Conservation (phyloP, 1,139 yeast genomes). For the Trichomonascaceae sp. region DNA sequence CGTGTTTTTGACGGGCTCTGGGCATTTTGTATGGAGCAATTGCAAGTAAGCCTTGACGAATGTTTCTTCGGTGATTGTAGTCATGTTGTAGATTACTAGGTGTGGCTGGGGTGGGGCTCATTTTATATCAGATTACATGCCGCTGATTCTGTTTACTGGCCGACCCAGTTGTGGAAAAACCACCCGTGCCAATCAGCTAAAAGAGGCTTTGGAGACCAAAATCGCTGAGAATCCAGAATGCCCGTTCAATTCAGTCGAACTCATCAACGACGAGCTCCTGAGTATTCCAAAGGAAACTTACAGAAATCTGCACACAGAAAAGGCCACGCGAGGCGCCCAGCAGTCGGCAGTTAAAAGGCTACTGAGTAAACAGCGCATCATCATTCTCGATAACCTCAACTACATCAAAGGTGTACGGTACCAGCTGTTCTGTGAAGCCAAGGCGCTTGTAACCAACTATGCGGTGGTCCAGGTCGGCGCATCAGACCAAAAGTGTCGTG, state of each 20-base stretch:
- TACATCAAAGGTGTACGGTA: constrained; percentile 94
- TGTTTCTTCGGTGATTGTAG: constrained; percentile 6
- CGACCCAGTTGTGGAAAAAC: constrained; percentile 80
- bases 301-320: constrained; percentile 40
- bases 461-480: constrained; percentile 72
- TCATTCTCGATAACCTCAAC: constrained; percentile 71
- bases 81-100: background rate
- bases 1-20: too few species aligned
- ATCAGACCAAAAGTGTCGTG: constrained; percentile 45
- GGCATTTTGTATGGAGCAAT: constrained; percentile 6
- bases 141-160: constrained; percentile 42
- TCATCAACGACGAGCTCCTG: constrained; percentile 66
- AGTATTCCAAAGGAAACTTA: constrained; percentile 63
- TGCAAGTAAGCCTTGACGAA: constrained; percentile 8
- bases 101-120: background rate
- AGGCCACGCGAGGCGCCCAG: constrained; percentile 70
- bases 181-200: constrained; percentile 50
- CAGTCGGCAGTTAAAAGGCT: constrained; percentile 83
- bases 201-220: constrained; percentile 33
- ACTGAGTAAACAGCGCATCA: constrained; percentile 53
- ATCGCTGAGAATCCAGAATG: constrained; percentile 32
- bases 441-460: constrained; percentile 67
- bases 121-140: background rate
- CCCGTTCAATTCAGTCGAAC: constrained; percentile 48
- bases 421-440: constrained; percentile 88